phyloP scores from a whole-genome alignment of 225 moss, liverwort and hornwort species.

The Marchantia polymorpha region DNA sequence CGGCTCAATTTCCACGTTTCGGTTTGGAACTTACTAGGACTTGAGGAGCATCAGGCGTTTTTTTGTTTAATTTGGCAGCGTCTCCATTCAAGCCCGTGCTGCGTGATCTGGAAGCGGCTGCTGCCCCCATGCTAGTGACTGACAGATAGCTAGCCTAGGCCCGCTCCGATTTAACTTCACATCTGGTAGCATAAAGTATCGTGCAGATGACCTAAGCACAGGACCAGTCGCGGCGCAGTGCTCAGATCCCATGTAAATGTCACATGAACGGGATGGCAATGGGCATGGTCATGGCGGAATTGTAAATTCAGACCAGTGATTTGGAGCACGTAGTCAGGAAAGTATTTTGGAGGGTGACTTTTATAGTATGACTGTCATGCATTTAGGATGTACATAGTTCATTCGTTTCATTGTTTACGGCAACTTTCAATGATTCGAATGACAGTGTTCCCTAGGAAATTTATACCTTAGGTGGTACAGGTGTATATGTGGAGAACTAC shows the following conservation, averaged over 20 bases:
- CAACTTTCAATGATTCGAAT: no score
- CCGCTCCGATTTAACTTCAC: neutral
- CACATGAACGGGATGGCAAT: constrained; percentile 2
- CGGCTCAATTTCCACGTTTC: constrained; percentile 1
- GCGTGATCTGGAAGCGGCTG: neutral
- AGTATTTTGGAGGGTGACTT: no score
- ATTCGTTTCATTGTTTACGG: no score
- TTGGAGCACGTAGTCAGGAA: neutral
- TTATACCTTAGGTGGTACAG: no score
- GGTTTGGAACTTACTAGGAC: neutral
- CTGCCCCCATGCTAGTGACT: neutral
- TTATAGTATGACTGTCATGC: no score
- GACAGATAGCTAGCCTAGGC: neutral
- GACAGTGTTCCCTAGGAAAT: no score
- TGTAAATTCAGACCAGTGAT: neutral
- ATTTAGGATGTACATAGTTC: no score
- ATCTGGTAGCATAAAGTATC: neutral
- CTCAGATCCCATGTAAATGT: constrained; percentile 8
- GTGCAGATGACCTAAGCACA: neutral
- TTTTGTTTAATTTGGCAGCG: neutral
- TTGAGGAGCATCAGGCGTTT: neutral
- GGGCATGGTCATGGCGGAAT: neutral
- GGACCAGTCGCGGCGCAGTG: neutral
- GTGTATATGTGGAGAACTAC: no score
- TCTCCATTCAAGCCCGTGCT: neutral